Evolutionary conservation across 108 stramenopile species (phyloP).

Genomic region (Mayamaea pseudoterrestris): DNA sequence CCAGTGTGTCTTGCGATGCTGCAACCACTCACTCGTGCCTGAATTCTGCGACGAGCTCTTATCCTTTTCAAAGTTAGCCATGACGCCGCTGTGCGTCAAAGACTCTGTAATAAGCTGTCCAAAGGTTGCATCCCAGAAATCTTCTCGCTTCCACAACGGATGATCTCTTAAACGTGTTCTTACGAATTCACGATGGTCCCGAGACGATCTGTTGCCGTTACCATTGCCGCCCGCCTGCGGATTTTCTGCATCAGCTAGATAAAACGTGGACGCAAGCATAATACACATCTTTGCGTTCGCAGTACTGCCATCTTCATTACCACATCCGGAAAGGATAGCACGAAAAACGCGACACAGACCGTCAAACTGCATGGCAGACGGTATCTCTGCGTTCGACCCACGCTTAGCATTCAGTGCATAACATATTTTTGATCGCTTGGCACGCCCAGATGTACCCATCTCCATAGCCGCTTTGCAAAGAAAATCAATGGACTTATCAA

Average conservation of each 20-base stretch:
- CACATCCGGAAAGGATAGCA: conserved; percentile 53
- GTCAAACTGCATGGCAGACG: conserved; percentile 29
- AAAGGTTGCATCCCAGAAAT: conserved; percentile 62
- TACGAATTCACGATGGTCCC: conserved; percentile 29
- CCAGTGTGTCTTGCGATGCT: conserved; percentile 40
- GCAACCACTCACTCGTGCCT: conserved; percentile 22
- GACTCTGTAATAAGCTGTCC: conserved; percentile 54
- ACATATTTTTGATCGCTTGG: conserved; percentile 34
- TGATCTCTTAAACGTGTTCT: conserved; percentile 35
- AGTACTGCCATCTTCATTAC: conserved; percentile 30
- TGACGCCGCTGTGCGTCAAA: conserved; percentile 46
- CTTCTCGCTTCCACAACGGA: conserved; percentile 45
- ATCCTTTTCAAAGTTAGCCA: conserved; percentile 37
- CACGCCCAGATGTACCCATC: conserved; percentile 14
- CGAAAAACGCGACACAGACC: conserved; percentile 39
- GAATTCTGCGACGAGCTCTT: conserved; percentile 5
- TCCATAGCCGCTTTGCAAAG: conserved; percentile 27
- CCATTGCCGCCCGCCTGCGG: too few species aligned
- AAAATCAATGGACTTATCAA: conserved; percentile 9
- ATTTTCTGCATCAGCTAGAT: conserved; percentile 6
- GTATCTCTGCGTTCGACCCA: conserved; percentile 25
- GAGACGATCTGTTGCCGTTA: conserved; percentile 7
- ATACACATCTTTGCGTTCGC: conserved; percentile 62
- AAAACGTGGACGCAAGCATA: conserved; percentile 63
- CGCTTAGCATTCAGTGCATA: conserved; percentile 60